Evolutionary conservation across 2,329 filamentous ascomycete genomes (phyloP).

Genomic region (Clonostachys sp.): DNA sequence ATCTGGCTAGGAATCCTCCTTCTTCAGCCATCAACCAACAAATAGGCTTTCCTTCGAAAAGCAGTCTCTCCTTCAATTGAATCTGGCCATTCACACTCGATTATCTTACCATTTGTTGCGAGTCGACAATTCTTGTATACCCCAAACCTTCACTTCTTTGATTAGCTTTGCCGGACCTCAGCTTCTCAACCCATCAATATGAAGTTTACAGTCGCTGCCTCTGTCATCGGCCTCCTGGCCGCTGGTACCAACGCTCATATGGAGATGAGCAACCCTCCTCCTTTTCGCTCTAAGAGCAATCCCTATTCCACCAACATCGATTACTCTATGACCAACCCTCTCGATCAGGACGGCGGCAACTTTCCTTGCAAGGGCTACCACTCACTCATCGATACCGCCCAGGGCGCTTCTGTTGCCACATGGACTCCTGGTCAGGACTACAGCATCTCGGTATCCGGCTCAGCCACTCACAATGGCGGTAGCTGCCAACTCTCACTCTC

Average conservation of each 20-base stretch:
- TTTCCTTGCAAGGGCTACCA: slow-evolving; percentile 70
- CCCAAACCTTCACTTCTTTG: too few relatives aligned
- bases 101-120: too few relatives aligned
- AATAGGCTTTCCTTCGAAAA: too few relatives aligned
- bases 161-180: not conserved
- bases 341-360: slow-evolving; percentile 54
- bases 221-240: slow-evolving; percentile 24
- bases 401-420: slow-evolving; percentile 47
- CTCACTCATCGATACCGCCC: slow-evolving; percentile 30
- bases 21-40: too few relatives aligned
- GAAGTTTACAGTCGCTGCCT: slow-evolving; percentile 21
- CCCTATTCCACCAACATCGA: slow-evolving; percentile 47
- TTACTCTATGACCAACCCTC: slow-evolving; percentile 66
- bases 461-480: slow-evolving; percentile 57
- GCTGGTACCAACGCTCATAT: slow-evolving; percentile 42
- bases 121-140: too few relatives aligned
- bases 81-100: too few relatives aligned
- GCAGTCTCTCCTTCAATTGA: too few relatives aligned
- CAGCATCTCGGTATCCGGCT: slow-evolving; percentile 54
- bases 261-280: slow-evolving; percentile 42
- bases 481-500: slow-evolving; percentile 70
- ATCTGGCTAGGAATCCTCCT: too few relatives aligned
- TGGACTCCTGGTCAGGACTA: slow-evolving; percentile 56
- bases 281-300: slow-evolving; percentile 47
- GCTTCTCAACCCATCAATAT: slow-evolving; percentile 16